Base-by-base conservation (phyloP, 345 rosid genomes). In the Populus tremula region DNA sequence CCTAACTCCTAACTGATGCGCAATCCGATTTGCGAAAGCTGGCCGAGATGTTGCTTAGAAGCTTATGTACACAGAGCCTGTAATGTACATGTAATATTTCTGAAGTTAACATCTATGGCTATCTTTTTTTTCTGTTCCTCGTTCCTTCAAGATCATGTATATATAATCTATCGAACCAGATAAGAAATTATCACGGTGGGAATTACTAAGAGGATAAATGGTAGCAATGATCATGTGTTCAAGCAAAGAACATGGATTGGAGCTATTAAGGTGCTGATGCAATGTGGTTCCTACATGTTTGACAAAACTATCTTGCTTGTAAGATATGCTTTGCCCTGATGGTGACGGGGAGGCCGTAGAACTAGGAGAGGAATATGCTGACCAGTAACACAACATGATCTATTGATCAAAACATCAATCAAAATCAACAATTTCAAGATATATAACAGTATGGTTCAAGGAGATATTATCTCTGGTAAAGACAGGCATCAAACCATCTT, bases 1-100 rank as follows among this genome's bases (percentile, higher is more conserved):
- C 85, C 87, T 39, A 84, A 86, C 20, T 53, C 27, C 45, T 35
- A 12, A 39, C 47, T 82, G 29, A 43, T 72, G 39, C 17, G 29
- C 27, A 13, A 59, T 21, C 31, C 16, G 14, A 36, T 12, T n/a
- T 67, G 47, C 12, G 73, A 70, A 49, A n/a, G 63, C 29, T 8
- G 27, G 63, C 29, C 9, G 29, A 2, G 63, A 9, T 59, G 25
- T 4, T 59, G 29, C 16, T 2, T 23, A 2, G 6, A 59, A 8
- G 29, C 23, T 67, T 16, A 3, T 31, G 23, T 67, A 67, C 29
- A 59, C 63, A 59, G 9, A 20, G 70, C 21, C 23, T 67, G 45
- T 67, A 36, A 36, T 67, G 70, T 6, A 65, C 69, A 25, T 65
- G 69, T 65, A 65, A 31, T 65, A 27, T 67, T 18, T 38, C 45